A percentile compares a stretch with the other conserved stretches of the same genome.
Evolutionary conservation across 2,329 filamentous ascomycete genomes (phyloP).

Genomic region (Teratosphaeria epicoccoides): DNA sequence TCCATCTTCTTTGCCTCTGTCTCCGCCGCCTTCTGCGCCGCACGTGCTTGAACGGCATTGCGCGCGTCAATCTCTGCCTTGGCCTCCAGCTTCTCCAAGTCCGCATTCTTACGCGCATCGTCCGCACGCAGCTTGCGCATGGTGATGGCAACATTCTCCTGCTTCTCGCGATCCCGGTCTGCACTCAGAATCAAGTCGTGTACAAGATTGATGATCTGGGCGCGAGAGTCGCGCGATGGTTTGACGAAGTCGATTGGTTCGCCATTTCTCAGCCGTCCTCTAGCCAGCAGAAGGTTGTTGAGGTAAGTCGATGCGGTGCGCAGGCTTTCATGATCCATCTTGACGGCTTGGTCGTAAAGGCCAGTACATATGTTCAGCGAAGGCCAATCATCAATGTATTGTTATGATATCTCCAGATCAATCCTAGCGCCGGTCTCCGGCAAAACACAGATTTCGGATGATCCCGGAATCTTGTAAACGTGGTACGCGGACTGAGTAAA

Average conservation of each 20-base stretch:
- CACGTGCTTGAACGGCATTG: slow-evolving; percentile 63
- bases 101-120: slow-evolving; percentile 58
- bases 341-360: background rate
- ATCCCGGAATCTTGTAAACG: too few species aligned
- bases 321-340: slow-evolving; percentile 42
- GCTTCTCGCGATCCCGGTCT: slow-evolving; percentile 87
- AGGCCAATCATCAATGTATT: background rate
- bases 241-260: slow-evolving; percentile 71
- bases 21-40: slow-evolving; percentile 60
- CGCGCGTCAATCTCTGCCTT: slow-evolving; percentile 48
- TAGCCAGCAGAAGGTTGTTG: slow-evolving; percentile 55
- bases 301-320: slow-evolving; percentile 53
- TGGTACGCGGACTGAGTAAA: too few species aligned
- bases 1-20: slow-evolving; percentile 76
- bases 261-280: slow-evolving; percentile 52
- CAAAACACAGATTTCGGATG: background rate
- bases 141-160: slow-evolving; percentile 69
- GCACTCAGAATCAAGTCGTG: slow-evolving; percentile 85
- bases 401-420: background rate
- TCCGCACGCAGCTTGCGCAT: slow-evolving; percentile 68
- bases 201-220: slow-evolving; percentile 78
- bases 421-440: background rate
- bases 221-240: slow-evolving; percentile 60
- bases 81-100: slow-evolving; percentile 39
- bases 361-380: background rate